Percentiles rank a stretch among this genome's conserved stretches.
Evolutionary conservation across 2,329 filamentous ascomycete genomes (phyloP).

Genomic region (Cladosporium colombiae): DNA sequence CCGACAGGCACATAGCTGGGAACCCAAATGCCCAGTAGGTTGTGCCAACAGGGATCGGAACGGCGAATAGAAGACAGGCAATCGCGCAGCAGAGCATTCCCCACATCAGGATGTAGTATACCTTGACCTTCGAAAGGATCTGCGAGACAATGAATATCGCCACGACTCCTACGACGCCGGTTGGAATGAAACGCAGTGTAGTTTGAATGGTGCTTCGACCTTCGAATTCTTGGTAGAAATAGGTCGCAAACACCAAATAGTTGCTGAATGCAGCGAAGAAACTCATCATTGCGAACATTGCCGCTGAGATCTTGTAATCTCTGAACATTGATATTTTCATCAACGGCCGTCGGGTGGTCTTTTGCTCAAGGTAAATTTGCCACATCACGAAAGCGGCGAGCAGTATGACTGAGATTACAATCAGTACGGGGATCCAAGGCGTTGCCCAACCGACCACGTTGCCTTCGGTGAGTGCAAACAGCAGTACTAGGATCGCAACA

Average conservation of each 20-base stretch:
- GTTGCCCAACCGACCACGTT: slow-evolving; percentile 68
- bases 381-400: slow-evolving; percentile 60
- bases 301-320: slow-evolving; percentile 61
- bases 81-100: slow-evolving; percentile 59
- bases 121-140: slow-evolving; percentile 59
- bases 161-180: slow-evolving; percentile 60
- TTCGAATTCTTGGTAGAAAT: slow-evolving; percentile 68
- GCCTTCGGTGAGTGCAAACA: slow-evolving; percentile 69
- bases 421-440: slow-evolving; percentile 62
- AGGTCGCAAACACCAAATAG: slow-evolving; percentile 67
- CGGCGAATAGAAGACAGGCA: slow-evolving; percentile 62
- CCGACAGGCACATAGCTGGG: slow-evolving; percentile 65
- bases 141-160: slow-evolving; percentile 58
- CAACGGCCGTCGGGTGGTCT: slow-evolving; percentile 55
- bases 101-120: slow-evolving; percentile 58
- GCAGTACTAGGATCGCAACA: slow-evolving; percentile 59
- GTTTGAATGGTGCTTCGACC: slow-evolving; percentile 64
- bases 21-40: slow-evolving; percentile 69
- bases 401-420: slow-evolving; percentile 60
- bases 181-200: slow-evolving; percentile 68
- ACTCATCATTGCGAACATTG: slow-evolving; percentile 64
- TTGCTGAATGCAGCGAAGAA: slow-evolving; percentile 71
- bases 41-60: slow-evolving; percentile 61
- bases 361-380: slow-evolving; percentile 61
- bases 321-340: slow-evolving; percentile 67